phyloP scores from a whole-genome alignment of 1,284 basidiomycete species.

The Apiotrichum akiyoshidainum region DNA sequence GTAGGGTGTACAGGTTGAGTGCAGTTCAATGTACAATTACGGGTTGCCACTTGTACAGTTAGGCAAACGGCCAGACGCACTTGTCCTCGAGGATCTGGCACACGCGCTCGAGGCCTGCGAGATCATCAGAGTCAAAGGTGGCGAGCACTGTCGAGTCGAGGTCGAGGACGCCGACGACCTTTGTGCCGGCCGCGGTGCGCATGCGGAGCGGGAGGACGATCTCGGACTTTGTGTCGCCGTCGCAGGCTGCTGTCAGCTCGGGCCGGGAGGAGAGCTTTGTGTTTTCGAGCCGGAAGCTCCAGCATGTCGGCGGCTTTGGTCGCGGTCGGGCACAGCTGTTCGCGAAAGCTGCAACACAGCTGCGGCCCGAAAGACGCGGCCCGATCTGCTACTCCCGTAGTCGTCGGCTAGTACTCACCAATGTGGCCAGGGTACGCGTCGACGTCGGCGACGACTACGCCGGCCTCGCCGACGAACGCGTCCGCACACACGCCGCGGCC shows the following conservation, averaged over 20 bases:
- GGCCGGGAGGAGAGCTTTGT: no score
- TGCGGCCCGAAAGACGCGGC: not conserved
- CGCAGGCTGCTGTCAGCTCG: conserved; percentile 59
- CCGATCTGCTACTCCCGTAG: no score
- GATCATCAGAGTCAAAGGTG: conserved; percentile 73
- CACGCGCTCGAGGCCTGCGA: conserved; percentile 67
- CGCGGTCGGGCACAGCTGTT: no score
- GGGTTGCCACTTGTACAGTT: no score
- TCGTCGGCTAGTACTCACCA: conserved; percentile 26
- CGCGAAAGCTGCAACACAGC: no score
- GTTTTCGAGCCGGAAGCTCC: no score
- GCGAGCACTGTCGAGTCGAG: conserved; percentile 70
- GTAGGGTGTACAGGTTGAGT: no score
- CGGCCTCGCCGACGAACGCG: conserved; percentile 60
- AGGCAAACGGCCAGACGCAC: conserved; percentile 29
- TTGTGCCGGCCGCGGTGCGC: conserved; percentile 20
- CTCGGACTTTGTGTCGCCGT: conserved; percentile 79
- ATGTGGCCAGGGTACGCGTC: conserved; percentile 80
- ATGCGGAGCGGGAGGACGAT: conserved; percentile 70
- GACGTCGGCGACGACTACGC: conserved; percentile 68
- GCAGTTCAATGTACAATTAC: not conserved
- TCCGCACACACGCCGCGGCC: conserved; percentile 77
- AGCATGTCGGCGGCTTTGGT: no score
- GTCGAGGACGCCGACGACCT: conserved; percentile 72
- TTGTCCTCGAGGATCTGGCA: conserved; percentile 57